These are phyloP conservation scores for Pluteus cervinus DNA, from an alignment of 768 basidiomycete species.

Conservation along the genomic window DNA sequence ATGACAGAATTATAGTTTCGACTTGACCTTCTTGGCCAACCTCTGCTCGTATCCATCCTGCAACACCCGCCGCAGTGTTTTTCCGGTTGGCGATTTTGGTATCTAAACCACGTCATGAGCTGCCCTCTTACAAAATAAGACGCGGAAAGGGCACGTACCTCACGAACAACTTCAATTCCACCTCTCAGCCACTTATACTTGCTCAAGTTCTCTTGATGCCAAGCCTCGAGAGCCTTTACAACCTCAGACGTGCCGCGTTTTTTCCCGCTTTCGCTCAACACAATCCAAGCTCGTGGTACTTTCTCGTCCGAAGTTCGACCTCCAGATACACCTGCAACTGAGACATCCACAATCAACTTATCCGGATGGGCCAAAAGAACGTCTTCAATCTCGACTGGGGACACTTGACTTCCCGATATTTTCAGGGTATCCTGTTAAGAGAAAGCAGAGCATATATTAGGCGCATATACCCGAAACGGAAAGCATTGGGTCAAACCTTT, in stretches of 20 bases:
- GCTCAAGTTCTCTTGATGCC: slow-evolving; percentile 60
- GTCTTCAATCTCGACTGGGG: slow-evolving; percentile 73
- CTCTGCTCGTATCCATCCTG: slow-evolving; percentile 50
- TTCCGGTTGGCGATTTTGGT: slow-evolving; percentile 71
- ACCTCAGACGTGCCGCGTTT: slow-evolving; percentile 35
- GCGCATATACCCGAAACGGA: slow-evolving; percentile 1
- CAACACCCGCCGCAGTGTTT: slow-evolving; percentile 56
- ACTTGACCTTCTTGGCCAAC: slow-evolving; percentile 18
- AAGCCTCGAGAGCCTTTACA: slow-evolving; percentile 45
- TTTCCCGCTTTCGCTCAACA: slow-evolving; percentile 52
- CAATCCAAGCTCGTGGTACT: slow-evolving; percentile 75
- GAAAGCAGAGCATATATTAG: no score
- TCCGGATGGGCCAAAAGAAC: slow-evolving; percentile 57
- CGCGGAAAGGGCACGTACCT: slow-evolving; percentile 34
- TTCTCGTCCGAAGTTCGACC: slow-evolving; percentile 69
- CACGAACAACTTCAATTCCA: slow-evolving; percentile 57
- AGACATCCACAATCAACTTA: slow-evolving; percentile 54
- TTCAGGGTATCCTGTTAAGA: slow-evolving; percentile 65
- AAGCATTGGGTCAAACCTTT: slow-evolving; percentile 40
- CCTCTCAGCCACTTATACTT: slow-evolving; percentile 75
- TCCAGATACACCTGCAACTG: slow-evolving; percentile 70
- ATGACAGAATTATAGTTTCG: slow-evolving; percentile 26
- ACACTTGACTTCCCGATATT: slow-evolving; percentile 74
- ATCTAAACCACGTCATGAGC: slow-evolving; percentile 34
- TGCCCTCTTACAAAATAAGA: slow-evolving; percentile 3